These are phyloP conservation scores for Neohortaea acidophila DNA, from an alignment of 495 filamentous ascomycete genomes.

Conservation along the genomic window DNA sequence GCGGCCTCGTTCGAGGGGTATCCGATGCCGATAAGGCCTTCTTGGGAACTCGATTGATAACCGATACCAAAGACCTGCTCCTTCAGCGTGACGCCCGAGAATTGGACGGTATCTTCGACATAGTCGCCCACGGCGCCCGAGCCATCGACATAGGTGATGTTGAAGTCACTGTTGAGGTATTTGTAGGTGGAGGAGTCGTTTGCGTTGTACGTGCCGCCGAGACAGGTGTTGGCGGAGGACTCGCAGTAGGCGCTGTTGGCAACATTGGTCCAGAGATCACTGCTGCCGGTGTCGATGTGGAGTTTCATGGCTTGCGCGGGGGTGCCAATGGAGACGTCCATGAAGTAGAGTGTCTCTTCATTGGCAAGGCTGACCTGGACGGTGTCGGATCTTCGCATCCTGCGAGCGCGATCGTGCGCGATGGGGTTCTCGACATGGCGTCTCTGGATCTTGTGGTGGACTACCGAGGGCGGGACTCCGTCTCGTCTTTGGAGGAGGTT, in stretches of 20 bases:
- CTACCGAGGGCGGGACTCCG: constrained; percentile 13
- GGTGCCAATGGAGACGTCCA: constrained; percentile 32
- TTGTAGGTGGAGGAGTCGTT: constrained; percentile 67
- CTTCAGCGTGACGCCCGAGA: constrained; percentile 46
- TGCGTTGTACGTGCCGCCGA: constrained; percentile 36
- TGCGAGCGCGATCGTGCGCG: constrained; percentile 22
- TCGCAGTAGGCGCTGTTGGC: constrained; percentile 39
- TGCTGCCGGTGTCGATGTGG: constrained; percentile 48
- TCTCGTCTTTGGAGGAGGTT: constrained; percentile 20
- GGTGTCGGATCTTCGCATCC: constrained; percentile 18
- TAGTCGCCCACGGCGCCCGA: constrained; percentile 72
- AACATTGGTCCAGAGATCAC: constrained; percentile 79
- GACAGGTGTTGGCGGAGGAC: constrained; percentile 19
- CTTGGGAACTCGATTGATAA: constrained; percentile 49
- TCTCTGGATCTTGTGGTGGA: constrained; percentile 27
- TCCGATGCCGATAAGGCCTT: constrained; percentile 87
- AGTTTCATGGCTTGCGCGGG: constrained; percentile 30
- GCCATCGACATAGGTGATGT: constrained; percentile 84
- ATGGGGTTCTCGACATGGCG: constrained; percentile 21
- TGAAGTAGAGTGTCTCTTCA: constrained; percentile 33
- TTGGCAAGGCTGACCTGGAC: constrained; percentile 27
- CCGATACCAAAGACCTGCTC: constrained; percentile 78
- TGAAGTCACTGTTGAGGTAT: constrained; percentile 64
- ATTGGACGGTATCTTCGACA: constrained; percentile 56
- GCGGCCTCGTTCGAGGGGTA: constrained; percentile 71